These are phyloP conservation scores for Paxillus involutus DNA, from an alignment of 768 basidiomycete genomes.

Conservation along the genomic window DNA sequence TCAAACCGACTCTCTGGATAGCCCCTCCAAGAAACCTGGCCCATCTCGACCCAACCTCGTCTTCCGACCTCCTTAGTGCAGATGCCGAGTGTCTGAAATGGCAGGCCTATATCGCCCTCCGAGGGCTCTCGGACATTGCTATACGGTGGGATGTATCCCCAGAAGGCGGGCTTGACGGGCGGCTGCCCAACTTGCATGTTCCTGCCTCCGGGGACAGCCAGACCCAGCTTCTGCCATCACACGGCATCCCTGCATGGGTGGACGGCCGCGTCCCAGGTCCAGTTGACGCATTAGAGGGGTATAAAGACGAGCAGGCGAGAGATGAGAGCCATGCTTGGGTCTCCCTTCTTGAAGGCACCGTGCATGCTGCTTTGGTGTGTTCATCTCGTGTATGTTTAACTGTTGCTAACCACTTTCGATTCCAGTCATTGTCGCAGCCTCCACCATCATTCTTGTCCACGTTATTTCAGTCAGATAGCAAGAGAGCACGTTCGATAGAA, in stretches of 20 bases:
- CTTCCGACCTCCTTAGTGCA: conserved; percentile 48
- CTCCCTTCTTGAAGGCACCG: conserved; percentile 69
- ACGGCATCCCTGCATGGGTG: conserved; percentile 74
- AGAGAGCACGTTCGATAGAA: conserved; percentile 37
- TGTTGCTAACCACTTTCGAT: conserved; percentile 2
- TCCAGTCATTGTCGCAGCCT: conserved; percentile 52
- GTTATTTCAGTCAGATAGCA: conserved; percentile 38
- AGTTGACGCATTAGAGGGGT: conserved; percentile 61
- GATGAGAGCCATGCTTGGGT: conserved; percentile 86
- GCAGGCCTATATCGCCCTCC: conserved; percentile 74
- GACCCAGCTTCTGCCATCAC: conserved; percentile 58
- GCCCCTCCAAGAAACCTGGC: conserved; percentile 40
- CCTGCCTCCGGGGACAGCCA: conserved; percentile 36
- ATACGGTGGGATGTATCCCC: conserved; percentile 69
- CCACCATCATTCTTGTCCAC: conserved; percentile 40
- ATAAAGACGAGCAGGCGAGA: conserved; percentile 52
- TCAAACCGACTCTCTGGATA: conserved; percentile 64
- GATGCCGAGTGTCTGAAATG: conserved; percentile 90
- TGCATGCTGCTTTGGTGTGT: conserved; percentile 75
- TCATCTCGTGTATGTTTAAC: not conserved
- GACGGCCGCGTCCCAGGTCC: conserved; percentile 47
- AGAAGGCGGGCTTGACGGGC: conserved; percentile 66
- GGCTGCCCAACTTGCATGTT: conserved; percentile 72
- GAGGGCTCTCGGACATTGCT: conserved; percentile 49
- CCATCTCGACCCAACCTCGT: conserved; percentile 4